Conservation (phyloP, 345 rosid genomes). For the Eucalyptus microcorys region DNA sequence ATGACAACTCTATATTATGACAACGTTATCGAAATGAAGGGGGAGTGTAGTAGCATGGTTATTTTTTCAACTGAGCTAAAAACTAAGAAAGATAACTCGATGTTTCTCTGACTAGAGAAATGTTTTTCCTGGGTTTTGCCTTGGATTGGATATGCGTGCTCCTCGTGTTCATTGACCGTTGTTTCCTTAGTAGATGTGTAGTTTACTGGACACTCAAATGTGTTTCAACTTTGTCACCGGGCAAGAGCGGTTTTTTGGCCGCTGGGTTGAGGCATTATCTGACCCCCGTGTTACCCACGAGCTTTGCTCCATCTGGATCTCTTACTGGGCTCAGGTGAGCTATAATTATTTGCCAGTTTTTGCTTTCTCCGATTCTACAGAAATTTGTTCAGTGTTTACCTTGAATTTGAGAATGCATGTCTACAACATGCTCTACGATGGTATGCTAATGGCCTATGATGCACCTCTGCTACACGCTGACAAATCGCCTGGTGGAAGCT, state of each 20-base stretch:
- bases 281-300: slow-evolving; percentile 83
- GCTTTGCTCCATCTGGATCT: slow-evolving; percentile 73
- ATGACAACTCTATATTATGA: background rate
- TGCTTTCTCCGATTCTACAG: background rate
- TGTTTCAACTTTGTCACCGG: slow-evolving; percentile 11
- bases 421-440: background rate
- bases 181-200: background rate
- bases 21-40: background rate
- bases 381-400: background rate
- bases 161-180: background rate
- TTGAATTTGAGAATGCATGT: background rate
- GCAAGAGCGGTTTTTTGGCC: slow-evolving; percentile 71
- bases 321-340: slow-evolving; percentile 69
- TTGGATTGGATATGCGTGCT: no score
- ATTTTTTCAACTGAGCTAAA: background rate
- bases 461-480: slow-evolving; percentile 16
- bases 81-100: background rate
- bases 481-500: slow-evolving; percentile 63
- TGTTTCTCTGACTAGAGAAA: background rate
- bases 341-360: background rate
- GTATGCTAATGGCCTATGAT: background rate
- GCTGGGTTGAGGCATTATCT: slow-evolving; percentile 63
- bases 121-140: background rate
- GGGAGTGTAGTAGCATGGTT: background rate
- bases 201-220: background rate